phyloP scores from a whole-genome alignment of 164 flowering plant species.

The Liquidambar formosana region DNA sequence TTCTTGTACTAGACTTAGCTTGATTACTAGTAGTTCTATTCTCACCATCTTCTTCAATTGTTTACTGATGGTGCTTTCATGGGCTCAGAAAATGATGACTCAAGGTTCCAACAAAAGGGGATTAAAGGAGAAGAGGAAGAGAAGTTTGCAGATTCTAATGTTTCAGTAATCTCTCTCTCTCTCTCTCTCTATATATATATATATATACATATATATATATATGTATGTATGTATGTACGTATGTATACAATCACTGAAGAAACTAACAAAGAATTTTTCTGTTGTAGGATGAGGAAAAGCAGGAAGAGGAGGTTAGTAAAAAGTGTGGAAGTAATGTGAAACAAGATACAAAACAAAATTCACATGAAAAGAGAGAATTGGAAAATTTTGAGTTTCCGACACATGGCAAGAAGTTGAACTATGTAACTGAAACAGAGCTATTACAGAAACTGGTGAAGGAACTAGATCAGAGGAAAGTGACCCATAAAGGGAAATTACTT shows the following conservation, averaged over 20 bases:
- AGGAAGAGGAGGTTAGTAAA: background rate
- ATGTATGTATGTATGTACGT: too few species aligned
- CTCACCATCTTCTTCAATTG: too few species aligned
- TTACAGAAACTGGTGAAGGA: constrained; percentile 2
- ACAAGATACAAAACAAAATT: background rate
- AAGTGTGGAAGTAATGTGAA: background rate
- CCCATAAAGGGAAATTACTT: constrained; percentile 12
- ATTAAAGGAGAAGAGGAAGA: constrained; percentile 9
- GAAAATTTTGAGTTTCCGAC: too few species aligned
- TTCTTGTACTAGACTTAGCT: too few species aligned
- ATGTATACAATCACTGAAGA: too few species aligned
- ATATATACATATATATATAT: too few species aligned
- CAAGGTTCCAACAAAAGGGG: background rate
- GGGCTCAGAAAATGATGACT: constrained; percentile 2
- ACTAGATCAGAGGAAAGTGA: constrained; percentile 8
- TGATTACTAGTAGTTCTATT: too few species aligned
- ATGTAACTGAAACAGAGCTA: background rate
- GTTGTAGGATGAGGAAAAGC: background rate
- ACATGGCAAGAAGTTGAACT: background rate
- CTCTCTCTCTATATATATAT: background rate
- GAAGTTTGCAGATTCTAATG: constrained; percentile 1
- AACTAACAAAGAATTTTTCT: background rate
- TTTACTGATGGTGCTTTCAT: constrained; percentile 1
- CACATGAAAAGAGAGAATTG: too few species aligned
- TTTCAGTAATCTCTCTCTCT: constrained; percentile 8